A percentile compares a stretch with the other conserved stretches of the same genome.
phyloP scores from a whole-genome alignment of 1,139 yeast genomes.

The Kodamaea sp. region DNA sequence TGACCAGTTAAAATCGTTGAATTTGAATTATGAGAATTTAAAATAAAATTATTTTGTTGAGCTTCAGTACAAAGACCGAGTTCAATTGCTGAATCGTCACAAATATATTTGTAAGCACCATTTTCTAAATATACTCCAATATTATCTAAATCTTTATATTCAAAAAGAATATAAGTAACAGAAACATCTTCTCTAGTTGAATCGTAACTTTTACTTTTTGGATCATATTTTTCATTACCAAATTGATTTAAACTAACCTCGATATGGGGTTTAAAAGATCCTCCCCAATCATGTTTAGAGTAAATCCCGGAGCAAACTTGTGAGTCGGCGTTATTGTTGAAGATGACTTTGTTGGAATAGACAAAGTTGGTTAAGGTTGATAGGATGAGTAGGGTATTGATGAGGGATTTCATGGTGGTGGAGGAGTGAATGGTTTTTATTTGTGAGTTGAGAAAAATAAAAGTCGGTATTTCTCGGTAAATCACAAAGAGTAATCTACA shows the following conservation, averaged over 20 bases:
- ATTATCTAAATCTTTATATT: conserved; percentile 68
- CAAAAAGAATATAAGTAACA: conserved; percentile 72
- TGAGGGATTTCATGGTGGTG: too few relatives aligned
- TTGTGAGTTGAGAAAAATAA: too few relatives aligned
- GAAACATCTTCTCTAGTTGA: conserved; percentile 32
- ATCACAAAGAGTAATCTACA: too few relatives aligned
- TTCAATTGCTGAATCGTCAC: conserved; percentile 68
- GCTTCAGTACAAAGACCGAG: conserved; percentile 50
- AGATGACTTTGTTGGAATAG: conserved; percentile 45
- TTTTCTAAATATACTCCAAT: conserved; percentile 53
- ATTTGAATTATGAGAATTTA: conserved; percentile 41
- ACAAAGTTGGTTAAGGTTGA: too few relatives aligned
- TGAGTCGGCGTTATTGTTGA: conserved; percentile 43
- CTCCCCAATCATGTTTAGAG: conserved; percentile 84
- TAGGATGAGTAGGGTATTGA: too few relatives aligned
- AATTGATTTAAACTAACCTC: conserved; percentile 41
- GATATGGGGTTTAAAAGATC: conserved; percentile 62
- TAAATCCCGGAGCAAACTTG: conserved; percentile 91
- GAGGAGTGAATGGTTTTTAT: too few relatives aligned
- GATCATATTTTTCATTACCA: conserved; percentile 33
- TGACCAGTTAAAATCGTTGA: conserved; percentile 56
- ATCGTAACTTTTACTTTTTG: conserved; percentile 20
- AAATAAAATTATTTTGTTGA: conserved; percentile 60
- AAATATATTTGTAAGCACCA: conserved; percentile 52
- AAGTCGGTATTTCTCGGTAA: too few relatives aligned